phyloP scores from a whole-genome alignment of 306 rosid genomes.

The Dalbergia cultrata region DNA sequence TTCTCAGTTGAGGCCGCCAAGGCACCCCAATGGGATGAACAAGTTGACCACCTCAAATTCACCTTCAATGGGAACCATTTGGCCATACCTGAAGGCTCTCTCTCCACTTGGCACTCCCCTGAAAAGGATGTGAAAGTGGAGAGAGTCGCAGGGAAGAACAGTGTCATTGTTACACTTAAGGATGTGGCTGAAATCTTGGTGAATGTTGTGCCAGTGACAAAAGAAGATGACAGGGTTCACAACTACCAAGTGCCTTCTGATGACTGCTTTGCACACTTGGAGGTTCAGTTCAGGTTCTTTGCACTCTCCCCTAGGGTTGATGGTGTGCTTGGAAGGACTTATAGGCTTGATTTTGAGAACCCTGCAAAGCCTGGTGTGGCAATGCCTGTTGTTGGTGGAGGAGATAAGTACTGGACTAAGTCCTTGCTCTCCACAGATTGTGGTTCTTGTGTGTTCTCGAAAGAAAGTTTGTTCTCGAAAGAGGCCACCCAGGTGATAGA shows the following conservation, averaged over 20 bases:
- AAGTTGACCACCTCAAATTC: conserved; percentile 50
- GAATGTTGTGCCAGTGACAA: conserved; percentile 59
- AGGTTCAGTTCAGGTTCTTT: conserved; percentile 57
- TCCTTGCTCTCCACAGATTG: conserved; percentile 54
- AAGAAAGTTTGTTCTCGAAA: not conserved
- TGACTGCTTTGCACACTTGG: conserved; percentile 63
- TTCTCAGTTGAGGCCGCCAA: conserved; percentile 55
- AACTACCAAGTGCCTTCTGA: conserved; percentile 52
- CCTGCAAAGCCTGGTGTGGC: conserved; percentile 61
- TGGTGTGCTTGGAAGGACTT: conserved; percentile 62
- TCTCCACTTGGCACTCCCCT: conserved; percentile 48
- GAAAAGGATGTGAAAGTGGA: conserved; percentile 44
- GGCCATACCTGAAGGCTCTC: conserved; percentile 39
- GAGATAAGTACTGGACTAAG: conserved; percentile 51
- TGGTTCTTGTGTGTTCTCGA: conserved; percentile 49
- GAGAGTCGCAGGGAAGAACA: conserved; percentile 54
- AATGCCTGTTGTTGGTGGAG: conserved; percentile 63
- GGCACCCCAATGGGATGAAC: conserved; percentile 41
- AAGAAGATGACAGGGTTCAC: conserved; percentile 59
- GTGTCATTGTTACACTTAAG: conserved; percentile 38
- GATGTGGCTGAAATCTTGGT: conserved; percentile 56
- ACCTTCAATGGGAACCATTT: conserved; percentile 43
- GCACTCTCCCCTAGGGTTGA: conserved; percentile 52
- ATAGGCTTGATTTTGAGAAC: conserved; percentile 52
- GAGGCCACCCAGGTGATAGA: not conserved